Conservation (phyloP, 345 rosid species). For the Citrus inodora region DNA sequence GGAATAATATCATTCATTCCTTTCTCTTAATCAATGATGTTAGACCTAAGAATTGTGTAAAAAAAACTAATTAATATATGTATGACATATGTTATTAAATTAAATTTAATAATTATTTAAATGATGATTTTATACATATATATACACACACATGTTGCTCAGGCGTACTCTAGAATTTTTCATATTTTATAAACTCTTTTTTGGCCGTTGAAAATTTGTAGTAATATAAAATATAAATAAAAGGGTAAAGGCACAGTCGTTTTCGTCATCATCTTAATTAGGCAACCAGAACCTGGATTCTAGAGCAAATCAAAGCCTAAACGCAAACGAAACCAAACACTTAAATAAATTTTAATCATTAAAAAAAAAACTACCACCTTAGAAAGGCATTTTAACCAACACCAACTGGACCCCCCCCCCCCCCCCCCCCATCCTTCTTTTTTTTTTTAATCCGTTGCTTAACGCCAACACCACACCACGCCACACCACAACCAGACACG, state of each 20-base stretch:
- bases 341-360: not conserved
- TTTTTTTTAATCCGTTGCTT: constrained; percentile 45
- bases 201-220: no score
- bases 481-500: constrained; percentile 1
- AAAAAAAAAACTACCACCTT: not conserved
- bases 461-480: constrained; percentile 33
- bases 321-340: not conserved
- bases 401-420: not conserved
- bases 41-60: no score
- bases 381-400: not conserved
- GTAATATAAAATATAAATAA: no score
- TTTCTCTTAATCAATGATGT: no score
- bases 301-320: not conserved
- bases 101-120: no score
- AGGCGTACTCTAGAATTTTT: no score
- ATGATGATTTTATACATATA: no score
- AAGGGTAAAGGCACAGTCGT: not conserved
- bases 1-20: no score
- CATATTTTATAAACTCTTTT: no score
- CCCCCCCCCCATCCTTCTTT: no score
- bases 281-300: not conserved
- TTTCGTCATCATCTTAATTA: not conserved
- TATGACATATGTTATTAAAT: no score
- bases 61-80: fast-evolving
- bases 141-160: no score